Base-by-base conservation (phyloP, 2,329 filamentous ascomycete species). In the Penicillium sclerotigenum region DNA sequence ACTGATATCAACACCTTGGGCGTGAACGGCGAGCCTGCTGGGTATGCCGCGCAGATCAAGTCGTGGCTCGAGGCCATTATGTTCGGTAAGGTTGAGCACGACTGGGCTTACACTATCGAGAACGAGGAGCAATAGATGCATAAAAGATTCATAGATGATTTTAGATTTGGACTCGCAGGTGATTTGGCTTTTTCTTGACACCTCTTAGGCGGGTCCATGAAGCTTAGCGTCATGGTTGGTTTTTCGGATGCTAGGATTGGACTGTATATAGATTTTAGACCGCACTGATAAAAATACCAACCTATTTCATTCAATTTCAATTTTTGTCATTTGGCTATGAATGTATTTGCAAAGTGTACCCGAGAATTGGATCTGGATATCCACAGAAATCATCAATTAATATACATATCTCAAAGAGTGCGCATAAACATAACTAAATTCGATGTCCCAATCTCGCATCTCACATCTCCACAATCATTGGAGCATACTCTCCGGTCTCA, bases 11-110 rank as follows among this genome's bases (percentile, higher is more conserved):
- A 80, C 61, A 82, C 90, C 49, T 50, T 71, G 42, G 62, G 63
- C 33, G 59, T 59, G 24, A 62, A 65, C 20, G 66, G 59, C 24
- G 61, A 69, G 56, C 63, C 63, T 55, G 69, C 70, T n/a, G 70
- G 66, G 45, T 73, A 73, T 50, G 64, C 69, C 7, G 57, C 66
- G 14, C 69, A 66, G 72, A 76, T 91, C 71, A 91, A 89, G 80
- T 75, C 75, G 36, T 87, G 83, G 82, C 76, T 91, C 61, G 78
- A 80, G 61, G 84, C 87, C 62, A 89, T 91, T 74, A 90, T 90
- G 86, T 91, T 87, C 71, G 88, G 88, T 58, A 81, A 81, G 56
- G 83, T 81, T 67, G 68, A 86, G 56, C 87, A 91, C 70, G 77
- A 83, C 46, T 91, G 88, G 87, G 86, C 83, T 34, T 81, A 89